Evolutionary conservation across 495 filamentous ascomycete genomes (phyloP).

Genomic region (Talaromyces borbonicus): DNA sequence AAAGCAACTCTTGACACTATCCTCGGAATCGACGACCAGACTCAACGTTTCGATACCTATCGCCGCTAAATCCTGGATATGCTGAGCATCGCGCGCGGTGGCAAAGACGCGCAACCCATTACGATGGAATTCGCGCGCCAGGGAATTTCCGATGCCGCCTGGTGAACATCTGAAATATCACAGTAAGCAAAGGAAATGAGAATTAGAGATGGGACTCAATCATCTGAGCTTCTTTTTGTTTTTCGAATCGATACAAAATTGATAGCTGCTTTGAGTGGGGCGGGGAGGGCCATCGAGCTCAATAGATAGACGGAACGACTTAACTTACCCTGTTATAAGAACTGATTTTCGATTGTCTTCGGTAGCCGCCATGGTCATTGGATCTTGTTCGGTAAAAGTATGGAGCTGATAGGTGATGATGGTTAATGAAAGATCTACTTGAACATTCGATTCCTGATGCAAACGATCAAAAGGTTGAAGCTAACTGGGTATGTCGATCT

Average conservation of each 20-base stretch:
- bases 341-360: conserved; percentile 31
- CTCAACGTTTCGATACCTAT: conserved; percentile 45
- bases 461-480: too few relatives aligned
- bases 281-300: background rate
- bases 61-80: conserved; percentile 35
- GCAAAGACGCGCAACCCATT: conserved; percentile 45
- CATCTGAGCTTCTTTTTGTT: too few relatives aligned
- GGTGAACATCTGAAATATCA: conserved; percentile 38
- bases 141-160: conserved; percentile 49
- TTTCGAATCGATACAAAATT: background rate
- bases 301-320: too few relatives aligned
- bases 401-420: too few relatives aligned
- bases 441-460: too few relatives aligned
- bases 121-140: conserved; percentile 45
- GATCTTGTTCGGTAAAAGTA: too few relatives aligned
- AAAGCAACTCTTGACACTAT: conserved; percentile 36
- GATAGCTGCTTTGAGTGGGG: background rate
- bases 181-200: background rate
- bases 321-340: conserved; percentile 38
- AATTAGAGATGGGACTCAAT: too few relatives aligned
- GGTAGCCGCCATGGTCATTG: conserved; percentile 9
- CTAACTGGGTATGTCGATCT: too few relatives aligned
- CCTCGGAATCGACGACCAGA: conserved; percentile 39
- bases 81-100: conserved; percentile 41
- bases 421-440: too few relatives aligned